Evolutionary conservation across 805 yeast genomes (phyloP).

Genomic region (Metschnikowia bowlesiae): DNA sequence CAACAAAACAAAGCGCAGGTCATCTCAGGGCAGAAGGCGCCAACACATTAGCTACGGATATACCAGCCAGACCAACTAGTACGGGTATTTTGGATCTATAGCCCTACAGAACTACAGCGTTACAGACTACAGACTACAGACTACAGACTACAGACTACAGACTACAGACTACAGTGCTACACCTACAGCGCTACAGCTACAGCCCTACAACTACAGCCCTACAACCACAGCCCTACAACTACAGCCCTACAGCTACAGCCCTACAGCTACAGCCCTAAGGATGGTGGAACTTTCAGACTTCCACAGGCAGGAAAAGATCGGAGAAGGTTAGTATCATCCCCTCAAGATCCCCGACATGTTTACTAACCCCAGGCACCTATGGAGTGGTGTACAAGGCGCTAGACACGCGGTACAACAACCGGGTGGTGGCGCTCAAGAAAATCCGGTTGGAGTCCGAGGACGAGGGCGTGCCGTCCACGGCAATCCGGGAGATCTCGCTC

Average conservation of each 20-base stretch:
- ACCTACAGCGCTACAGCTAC: no score
- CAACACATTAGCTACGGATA: not conserved
- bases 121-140: no score
- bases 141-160: no score
- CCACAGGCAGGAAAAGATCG: constrained; percentile 92
- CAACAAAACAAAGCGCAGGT: not conserved
- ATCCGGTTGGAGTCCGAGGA: constrained; percentile 94
- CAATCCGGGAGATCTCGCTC: constrained; percentile 91
- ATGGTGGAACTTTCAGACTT: constrained; percentile 88
- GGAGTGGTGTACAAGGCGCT: constrained; percentile 97
- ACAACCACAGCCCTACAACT: no score
- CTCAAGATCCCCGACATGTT: not conserved
- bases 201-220: no score
- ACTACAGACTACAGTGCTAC: no score
- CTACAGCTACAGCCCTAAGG: no score
- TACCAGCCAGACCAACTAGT: not conserved
- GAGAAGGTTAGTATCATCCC: constrained; percentile 60
- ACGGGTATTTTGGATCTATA: no score
- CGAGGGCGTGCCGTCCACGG: constrained; percentile 98
- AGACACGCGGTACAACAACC: constrained; percentile 80
- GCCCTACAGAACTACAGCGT: no score
- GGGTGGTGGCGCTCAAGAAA: constrained; percentile 94
- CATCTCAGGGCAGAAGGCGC: not conserved
- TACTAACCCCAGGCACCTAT: constrained; percentile 61
- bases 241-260: no score